A percentile compares a stretch with the other conserved stretches of the same genome.
phyloP scores from a whole-genome alignment of 495 filamentous ascomycete species.

The Penicilliopsis zonata region DNA sequence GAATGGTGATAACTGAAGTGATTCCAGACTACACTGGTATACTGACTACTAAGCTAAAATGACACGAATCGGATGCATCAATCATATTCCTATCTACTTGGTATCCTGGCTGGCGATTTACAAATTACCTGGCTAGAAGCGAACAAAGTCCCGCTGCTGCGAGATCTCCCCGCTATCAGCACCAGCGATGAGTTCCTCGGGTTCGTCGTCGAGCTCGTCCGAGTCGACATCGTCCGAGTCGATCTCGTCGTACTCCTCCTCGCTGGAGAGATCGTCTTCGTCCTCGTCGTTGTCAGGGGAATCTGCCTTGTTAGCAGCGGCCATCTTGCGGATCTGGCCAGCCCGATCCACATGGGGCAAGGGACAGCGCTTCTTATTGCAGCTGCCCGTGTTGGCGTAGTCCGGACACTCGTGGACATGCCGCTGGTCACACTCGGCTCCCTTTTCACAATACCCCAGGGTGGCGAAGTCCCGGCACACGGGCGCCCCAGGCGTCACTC shows the following conservation, averaged over 20 bases:
- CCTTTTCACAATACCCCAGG: conserved; percentile 85
- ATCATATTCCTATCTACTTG: too few species aligned
- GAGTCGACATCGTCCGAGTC: conserved; percentile 85
- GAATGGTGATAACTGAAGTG: too few species aligned
- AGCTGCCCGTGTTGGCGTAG: conserved; percentile 81
- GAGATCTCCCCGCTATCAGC: conserved; percentile 41
- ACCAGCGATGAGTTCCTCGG: conserved; percentile 27
- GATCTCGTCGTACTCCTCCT: conserved; percentile 60
- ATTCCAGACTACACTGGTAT: too few species aligned
- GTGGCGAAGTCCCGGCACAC: conserved; percentile 79
- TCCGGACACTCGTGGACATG: conserved; percentile 90
- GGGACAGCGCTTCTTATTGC: conserved; percentile 72
- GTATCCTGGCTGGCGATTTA: too few species aligned
- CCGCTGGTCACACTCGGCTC: conserved; percentile 62
- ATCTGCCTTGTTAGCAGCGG: conserved; percentile 31
- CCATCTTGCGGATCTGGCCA: conserved; percentile 50
- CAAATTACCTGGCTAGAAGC: too few species aligned
- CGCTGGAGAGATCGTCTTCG: conserved; percentile 75
- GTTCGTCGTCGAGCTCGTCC: conserved; percentile 68
- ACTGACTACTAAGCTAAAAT: too few species aligned
- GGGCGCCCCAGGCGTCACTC: conserved; percentile 65
- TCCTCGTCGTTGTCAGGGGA: conserved; percentile 35
- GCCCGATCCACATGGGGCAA: conserved; percentile 84
- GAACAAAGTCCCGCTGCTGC: conserved; percentile 59
- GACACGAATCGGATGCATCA: too few species aligned